Evolutionary conservation across 202 grass and related monocot genomes (phyloP).

Genomic region (Setaria viridis): DNA sequence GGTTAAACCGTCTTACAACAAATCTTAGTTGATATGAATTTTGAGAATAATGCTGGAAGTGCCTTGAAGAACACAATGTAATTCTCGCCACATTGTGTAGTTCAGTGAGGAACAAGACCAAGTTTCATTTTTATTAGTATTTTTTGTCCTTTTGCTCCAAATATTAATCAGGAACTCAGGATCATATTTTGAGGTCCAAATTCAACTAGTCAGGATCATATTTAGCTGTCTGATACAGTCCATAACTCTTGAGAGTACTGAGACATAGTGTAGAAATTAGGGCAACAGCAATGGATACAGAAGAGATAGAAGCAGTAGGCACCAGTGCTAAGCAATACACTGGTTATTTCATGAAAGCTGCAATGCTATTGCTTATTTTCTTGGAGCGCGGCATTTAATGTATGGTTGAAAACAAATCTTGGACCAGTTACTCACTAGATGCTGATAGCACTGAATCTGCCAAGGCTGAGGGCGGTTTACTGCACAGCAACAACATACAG

Average conservation of each 20-base stretch:
- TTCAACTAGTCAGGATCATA: neutral
- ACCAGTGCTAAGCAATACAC: neutral
- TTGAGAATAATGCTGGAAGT: no score
- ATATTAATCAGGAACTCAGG: neutral
- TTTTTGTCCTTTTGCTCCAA: neutral
- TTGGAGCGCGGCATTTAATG: neutral
- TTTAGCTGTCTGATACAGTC: neutral
- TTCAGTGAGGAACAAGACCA: neutral
- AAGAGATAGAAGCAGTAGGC: neutral
- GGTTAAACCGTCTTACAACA: no score
- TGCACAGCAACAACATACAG: neutral
- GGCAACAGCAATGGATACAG: neutral
- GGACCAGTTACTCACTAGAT: neutral
- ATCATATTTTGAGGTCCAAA: neutral
- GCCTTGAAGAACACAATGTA: neutral
- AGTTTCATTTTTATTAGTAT: neutral
- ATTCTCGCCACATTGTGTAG: neutral
- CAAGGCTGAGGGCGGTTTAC: neutral
- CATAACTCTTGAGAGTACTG: neutral
- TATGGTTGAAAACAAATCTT: neutral
- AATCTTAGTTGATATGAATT: no score
- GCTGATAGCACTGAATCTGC: neutral
- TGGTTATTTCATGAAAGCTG: neutral
- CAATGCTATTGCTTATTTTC: neutral
- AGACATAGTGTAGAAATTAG: neutral